Evolutionary conservation across 2,329 filamentous ascomycete genomes (phyloP).

Genomic region (Fusarium buharicum): DNA sequence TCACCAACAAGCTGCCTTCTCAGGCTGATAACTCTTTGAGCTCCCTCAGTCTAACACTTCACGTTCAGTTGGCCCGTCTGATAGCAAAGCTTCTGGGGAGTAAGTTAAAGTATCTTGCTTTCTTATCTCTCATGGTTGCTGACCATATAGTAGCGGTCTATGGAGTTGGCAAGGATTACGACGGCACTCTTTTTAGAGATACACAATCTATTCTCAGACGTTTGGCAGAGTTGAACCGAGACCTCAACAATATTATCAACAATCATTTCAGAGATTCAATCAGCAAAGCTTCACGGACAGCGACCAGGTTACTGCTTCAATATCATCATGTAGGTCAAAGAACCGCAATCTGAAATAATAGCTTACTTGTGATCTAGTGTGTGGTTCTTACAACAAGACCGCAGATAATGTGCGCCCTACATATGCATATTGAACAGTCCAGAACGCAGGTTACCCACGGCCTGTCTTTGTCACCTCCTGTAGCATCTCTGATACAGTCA

Average conservation of each 20-base stretch:
- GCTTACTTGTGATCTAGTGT: constrained; percentile 29
- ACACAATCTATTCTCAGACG: constrained; percentile 45
- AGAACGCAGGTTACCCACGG: constrained; percentile 31
- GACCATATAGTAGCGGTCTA: constrained; percentile 32
- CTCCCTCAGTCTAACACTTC: constrained; percentile 42
- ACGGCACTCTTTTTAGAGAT: constrained; percentile 44
- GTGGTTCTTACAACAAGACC: constrained; percentile 47
- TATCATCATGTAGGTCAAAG: constrained; percentile 40
- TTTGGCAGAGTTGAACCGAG: constrained; percentile 43
- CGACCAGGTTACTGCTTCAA: constrained; percentile 41
- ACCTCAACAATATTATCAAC: constrained; percentile 42
- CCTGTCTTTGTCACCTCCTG: constrained; percentile 39
- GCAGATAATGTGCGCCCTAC: constrained; percentile 49
- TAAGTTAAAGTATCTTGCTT: not conserved
- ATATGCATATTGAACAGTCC: constrained; percentile 47
- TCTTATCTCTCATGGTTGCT: fast-evolving
- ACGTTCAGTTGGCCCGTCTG: constrained; percentile 43
- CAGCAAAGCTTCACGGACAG: constrained; percentile 45
- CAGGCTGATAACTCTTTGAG: constrained; percentile 44
- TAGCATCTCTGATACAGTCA: constrained; percentile 45
- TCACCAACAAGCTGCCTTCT: constrained; percentile 46
- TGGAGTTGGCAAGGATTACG: constrained; percentile 45
- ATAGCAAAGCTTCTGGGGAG: constrained; percentile 40
- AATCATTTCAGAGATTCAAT: constrained; percentile 46
- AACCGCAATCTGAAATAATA: fast-evolving